A percentile compares a stretch with the other conserved stretches of the same genome.
phyloP scores from a whole-genome alignment of 2,329 filamentous ascomycete species.

The Fusarium torulosum region DNA sequence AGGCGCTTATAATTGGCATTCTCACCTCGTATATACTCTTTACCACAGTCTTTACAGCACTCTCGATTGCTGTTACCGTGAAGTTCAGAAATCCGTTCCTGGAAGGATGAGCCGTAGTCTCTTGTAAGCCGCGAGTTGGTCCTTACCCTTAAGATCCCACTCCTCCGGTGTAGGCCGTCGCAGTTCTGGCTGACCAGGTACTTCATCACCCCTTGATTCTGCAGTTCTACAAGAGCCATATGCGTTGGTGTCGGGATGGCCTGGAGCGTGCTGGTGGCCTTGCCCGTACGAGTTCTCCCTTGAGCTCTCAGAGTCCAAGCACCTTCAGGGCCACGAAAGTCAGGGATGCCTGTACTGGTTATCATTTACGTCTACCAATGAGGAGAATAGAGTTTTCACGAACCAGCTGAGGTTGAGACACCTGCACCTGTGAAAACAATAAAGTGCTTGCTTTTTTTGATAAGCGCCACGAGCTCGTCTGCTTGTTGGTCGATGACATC shows the following conservation, averaged over 20 bases:
- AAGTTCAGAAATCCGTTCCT: constrained; percentile 60
- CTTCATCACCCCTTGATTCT: constrained; percentile 57
- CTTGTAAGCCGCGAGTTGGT: accelerated
- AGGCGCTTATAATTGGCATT: accelerated
- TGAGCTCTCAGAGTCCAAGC: constrained; percentile 61
- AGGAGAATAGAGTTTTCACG: accelerated
- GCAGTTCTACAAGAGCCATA: constrained; percentile 61
- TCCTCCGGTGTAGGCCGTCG: constrained; percentile 59
- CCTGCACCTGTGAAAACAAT: constrained; percentile 63
- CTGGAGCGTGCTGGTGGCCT: constrained; percentile 55
- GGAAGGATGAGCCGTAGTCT: background rate
- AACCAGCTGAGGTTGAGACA: constrained; percentile 61
- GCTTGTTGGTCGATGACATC: constrained; percentile 52
- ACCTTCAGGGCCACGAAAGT: constrained; percentile 62
- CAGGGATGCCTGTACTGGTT: constrained; percentile 56
- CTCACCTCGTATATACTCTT: constrained; percentile 61
- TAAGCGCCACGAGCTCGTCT: constrained; percentile 52
- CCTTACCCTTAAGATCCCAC: constrained; percentile 59
- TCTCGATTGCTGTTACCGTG: constrained; percentile 63
- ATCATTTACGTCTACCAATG: accelerated
- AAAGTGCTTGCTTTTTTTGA: constrained; percentile 59
- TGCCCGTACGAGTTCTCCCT: constrained; percentile 51
- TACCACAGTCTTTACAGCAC: constrained; percentile 58
- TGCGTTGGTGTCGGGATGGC: constrained; percentile 60
- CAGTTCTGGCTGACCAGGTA: constrained; percentile 58